phyloP scores from a whole-genome alignment of 352 stramenopile genomes.

The Pythium utonaiense region DNA sequence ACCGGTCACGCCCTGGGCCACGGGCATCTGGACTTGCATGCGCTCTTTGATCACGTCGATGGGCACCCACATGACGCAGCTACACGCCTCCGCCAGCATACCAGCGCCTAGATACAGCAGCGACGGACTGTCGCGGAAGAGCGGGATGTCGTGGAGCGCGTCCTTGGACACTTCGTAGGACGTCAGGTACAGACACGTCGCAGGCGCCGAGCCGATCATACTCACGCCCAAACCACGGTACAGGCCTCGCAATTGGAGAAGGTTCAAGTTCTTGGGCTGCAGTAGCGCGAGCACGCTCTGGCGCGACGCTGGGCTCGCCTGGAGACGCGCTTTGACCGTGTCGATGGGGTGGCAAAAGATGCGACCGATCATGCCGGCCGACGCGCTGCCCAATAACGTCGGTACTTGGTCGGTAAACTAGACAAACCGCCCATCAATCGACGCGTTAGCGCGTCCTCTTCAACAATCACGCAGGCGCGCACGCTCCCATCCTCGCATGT shows the following conservation, averaged over 20 bases:
- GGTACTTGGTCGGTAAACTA: constrained; percentile 45
- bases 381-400: constrained; percentile 72
- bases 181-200: constrained; percentile 95
- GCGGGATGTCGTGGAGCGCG: constrained; percentile 34
- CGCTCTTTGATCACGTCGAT: constrained; percentile 99
- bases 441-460: not conserved
- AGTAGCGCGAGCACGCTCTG: constrained; percentile 27
- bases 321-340: constrained; percentile 87
- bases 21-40: constrained; percentile 92
- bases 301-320: constrained; percentile 31
- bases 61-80: constrained; percentile 98
- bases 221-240: constrained; percentile 96
- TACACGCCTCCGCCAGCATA: constrained; percentile 72
- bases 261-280: constrained; percentile 40
- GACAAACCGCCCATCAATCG: constrained; percentile 1
- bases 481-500: not conserved
- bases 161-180: constrained; percentile 93
- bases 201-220: constrained; percentile 92
- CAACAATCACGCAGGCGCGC: no score
- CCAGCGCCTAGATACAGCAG: constrained; percentile 68
- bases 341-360: constrained; percentile 92
- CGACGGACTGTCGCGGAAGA: constrained; percentile 47
- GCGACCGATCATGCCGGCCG: constrained; percentile 77
- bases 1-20: not conserved
- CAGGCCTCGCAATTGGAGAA: constrained; percentile 72